Percentiles rank a stretch among this genome's conserved stretches.
phyloP scores from a whole-genome alignment of 169 alveolate species.

The Plasmodium reichenowi region DNA sequence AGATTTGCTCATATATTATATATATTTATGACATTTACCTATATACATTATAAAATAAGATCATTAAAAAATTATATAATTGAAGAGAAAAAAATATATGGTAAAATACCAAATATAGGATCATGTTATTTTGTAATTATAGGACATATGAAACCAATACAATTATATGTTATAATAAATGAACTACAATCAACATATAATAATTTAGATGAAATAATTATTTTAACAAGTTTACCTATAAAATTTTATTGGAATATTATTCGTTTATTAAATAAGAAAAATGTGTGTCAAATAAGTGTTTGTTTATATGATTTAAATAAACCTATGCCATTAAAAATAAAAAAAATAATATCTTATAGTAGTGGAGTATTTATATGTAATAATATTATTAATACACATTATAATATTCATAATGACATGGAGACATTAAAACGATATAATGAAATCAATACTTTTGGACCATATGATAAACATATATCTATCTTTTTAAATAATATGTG shows the following conservation, averaged over 20 bases:
- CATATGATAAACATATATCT: conserved; percentile 54
- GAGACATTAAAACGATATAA: conserved; percentile 72
- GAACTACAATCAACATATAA: conserved; percentile 50
- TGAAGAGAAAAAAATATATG: conserved; percentile 67
- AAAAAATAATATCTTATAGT: conserved; percentile 54
- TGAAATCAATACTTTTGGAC: conserved; percentile 52
- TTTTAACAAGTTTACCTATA: conserved; percentile 68
- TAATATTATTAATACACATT: conserved; percentile 66
- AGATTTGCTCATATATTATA: conserved; percentile 48
- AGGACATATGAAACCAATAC: conserved; percentile 67
- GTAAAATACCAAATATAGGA: conserved; percentile 54
- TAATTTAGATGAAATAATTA: conserved; percentile 59
- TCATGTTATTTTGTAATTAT: conserved; percentile 68
- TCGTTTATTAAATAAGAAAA: conserved; percentile 37
- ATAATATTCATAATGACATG: conserved; percentile 70
- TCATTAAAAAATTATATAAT: conserved; percentile 63
- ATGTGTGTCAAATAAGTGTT: conserved; percentile 40
- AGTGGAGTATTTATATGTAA: conserved; percentile 72
- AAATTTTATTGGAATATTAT: conserved; percentile 62
- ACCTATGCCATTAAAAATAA: conserved; percentile 58
- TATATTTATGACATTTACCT: conserved; percentile 69
- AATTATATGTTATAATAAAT: conserved; percentile 43
- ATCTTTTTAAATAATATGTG: conserved; percentile 54
- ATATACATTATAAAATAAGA: conserved; percentile 71
- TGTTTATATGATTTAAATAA: conserved; percentile 66